These are phyloP conservation scores for Picocystis salinarum DNA, from an alignment of 139 green algal genomes.

Conservation along the genomic window DNA sequence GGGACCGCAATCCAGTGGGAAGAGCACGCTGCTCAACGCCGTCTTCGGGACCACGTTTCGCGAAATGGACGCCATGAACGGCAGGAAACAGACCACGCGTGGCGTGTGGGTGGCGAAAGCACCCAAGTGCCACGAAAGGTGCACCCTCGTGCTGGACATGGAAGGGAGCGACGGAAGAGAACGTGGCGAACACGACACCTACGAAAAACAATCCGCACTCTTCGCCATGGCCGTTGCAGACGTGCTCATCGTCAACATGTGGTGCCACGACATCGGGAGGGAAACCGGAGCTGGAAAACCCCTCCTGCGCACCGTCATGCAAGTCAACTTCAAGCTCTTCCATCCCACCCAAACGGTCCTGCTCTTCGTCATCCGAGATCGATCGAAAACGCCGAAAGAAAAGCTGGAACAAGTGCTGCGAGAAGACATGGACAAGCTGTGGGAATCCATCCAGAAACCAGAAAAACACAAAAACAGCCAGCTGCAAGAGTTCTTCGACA, in stretches of 20 bases:
- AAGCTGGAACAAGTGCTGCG: conserved; percentile 24
- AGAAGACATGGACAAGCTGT: conserved; percentile 68
- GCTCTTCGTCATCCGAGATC: conserved; percentile 96
- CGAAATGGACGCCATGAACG: conserved; percentile 84
- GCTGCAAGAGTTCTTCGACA: conserved; percentile 82
- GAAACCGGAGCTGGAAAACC: conserved; percentile 88
- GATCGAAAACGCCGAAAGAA: conserved; percentile 55
- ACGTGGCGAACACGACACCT: conserved; percentile 94
- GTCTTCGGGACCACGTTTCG: conserved; percentile 75
- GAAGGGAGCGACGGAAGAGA: conserved; percentile 75
- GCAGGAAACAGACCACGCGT: conserved; percentile 66
- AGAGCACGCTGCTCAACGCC: conserved; percentile 14
- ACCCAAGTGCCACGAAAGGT: conserved; percentile 3
- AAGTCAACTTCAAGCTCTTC: conserved; percentile 98
- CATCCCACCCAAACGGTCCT: conserved; percentile 59
- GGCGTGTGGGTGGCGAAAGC: conserved; percentile 20
- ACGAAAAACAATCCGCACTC: conserved; percentile 87
- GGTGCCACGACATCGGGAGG: conserved; percentile 82
- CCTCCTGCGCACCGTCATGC: conserved; percentile 92
- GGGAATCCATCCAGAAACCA: conserved; percentile 74
- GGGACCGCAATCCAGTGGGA: conserved; percentile 83
- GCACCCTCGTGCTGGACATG: conserved; percentile 82
- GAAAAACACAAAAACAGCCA: conserved; percentile 29
- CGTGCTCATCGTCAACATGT: conserved; percentile 90
- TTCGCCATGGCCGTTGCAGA: conserved; percentile 88